Percentiles rank a stretch among this genome's conserved stretches.
Evolutionary conservation across 768 basidiomycete species (phyloP).

Genomic region (Porphyrellus cyaneotinctus): DNA sequence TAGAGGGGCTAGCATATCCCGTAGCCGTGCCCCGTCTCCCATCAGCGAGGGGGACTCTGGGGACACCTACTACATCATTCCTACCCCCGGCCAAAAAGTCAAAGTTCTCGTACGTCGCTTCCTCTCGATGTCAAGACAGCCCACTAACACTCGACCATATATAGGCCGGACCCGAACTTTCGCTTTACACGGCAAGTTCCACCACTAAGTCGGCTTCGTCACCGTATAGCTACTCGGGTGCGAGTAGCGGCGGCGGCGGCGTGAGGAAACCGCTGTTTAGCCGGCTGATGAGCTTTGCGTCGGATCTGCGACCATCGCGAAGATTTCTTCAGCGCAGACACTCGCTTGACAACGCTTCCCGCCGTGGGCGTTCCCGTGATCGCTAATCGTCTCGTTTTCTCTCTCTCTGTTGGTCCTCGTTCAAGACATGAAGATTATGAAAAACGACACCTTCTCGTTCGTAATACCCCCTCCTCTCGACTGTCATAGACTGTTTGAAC

Average conservation of each 20-base stretch:
- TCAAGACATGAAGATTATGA: slow-evolving; percentile 9
- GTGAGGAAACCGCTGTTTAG: slow-evolving; percentile 59
- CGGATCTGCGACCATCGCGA: slow-evolving; percentile 40
- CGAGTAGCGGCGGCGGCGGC: slow-evolving; percentile 25
- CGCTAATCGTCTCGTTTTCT: slow-evolving; percentile 8
- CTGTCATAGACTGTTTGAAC: slow-evolving; percentile 24
- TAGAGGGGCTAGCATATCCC: slow-evolving; percentile 25
- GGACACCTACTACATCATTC: slow-evolving; percentile 73
- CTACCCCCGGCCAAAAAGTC: slow-evolving; percentile 67
- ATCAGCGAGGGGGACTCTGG: slow-evolving; percentile 49
- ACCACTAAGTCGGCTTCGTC: slow-evolving; percentile 54
- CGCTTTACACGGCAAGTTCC: slow-evolving; percentile 56
- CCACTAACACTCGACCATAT: slow-evolving; percentile 28
- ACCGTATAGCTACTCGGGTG: slow-evolving; percentile 37
- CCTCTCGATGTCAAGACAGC: slow-evolving; percentile 13
- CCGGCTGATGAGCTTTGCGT: slow-evolving; percentile 52
- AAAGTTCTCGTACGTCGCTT: slow-evolving; percentile 61
- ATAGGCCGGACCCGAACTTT: slow-evolving; percentile 44
- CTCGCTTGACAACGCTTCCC: slow-evolving; percentile 35
- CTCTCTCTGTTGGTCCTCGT: slow-evolving; percentile 4
- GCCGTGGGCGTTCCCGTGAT: slow-evolving; percentile 21
- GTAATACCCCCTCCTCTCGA: slow-evolving; percentile 10
- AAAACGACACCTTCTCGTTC: neutral
- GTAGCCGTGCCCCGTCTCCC: slow-evolving; percentile 33
- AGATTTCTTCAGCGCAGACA: slow-evolving; percentile 47